phyloP scores from a whole-genome alignment of 2,329 filamentous ascomycete species.

The Fusarium decemcellulare region DNA sequence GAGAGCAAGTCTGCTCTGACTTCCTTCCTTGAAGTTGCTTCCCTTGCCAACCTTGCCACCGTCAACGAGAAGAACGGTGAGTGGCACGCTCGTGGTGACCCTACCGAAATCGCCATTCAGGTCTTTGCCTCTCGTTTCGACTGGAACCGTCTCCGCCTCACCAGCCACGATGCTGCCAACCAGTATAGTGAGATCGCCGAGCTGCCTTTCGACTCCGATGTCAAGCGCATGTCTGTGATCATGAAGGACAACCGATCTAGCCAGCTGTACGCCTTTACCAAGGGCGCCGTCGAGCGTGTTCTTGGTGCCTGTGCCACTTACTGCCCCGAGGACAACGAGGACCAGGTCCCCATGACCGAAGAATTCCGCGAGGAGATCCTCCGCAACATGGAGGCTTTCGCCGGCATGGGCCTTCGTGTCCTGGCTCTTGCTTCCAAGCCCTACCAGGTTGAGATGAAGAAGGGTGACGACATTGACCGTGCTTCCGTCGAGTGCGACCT shows the following conservation, averaged over 20 bases:
- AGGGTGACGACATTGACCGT: constrained; percentile 63
- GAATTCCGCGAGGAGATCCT: constrained; percentile 69
- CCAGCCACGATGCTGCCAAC: constrained; percentile 58
- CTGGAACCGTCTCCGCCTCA: constrained; percentile 68
- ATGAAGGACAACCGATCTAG: constrained; percentile 61
- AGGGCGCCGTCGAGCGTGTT: constrained; percentile 78
- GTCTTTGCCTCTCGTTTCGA: constrained; percentile 78
- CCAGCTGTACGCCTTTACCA: constrained; percentile 62
- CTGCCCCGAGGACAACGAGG: constrained; percentile 55
- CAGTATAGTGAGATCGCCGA: constrained; percentile 73
- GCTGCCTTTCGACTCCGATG: constrained; percentile 79
- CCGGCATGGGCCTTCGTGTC: constrained; percentile 75
- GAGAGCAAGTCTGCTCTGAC: constrained; percentile 59
- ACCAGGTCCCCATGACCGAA: constrained; percentile 60
- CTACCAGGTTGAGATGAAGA: constrained; percentile 52
- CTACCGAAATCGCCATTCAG: constrained; percentile 81
- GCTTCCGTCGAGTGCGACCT: constrained; percentile 71
- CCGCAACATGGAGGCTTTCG: constrained; percentile 75
- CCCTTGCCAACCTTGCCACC: constrained; percentile 68
- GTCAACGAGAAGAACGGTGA: constrained; percentile 60
- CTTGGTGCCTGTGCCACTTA: constrained; percentile 71
- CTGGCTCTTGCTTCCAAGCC: constrained; percentile 72
- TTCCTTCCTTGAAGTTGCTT: constrained; percentile 71
- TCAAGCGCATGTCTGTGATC: constrained; percentile 82
- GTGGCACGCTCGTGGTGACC: constrained; percentile 75